Base-by-base conservation (phyloP, 805 yeast species). In the Maudiozyma saulgeensis region DNA sequence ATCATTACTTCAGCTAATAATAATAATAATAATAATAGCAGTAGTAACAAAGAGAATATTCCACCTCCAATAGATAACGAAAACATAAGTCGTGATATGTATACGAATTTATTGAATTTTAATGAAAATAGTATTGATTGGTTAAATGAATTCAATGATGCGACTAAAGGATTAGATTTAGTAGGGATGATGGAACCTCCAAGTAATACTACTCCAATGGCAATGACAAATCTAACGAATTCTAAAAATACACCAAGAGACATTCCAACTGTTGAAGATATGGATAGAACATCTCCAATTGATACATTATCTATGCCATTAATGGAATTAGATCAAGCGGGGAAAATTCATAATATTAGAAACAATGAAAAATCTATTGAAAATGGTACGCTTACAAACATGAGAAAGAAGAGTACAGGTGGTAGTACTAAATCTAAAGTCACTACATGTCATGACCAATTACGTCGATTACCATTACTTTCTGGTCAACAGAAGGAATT, bases 231-330 rank as follows among this genome's bases (percentile, higher is more conserved):
- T 28, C 32, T 28, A 28, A 28, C 32, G 8, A 43, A 45, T 31
- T 26, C 35, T 37, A 40, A 41, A 49, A 15, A 42, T 47, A 37
- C 51, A 18, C 47, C 49, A 37, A 42, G 35, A 8, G 50, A 50
- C 42, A 16, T 44, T 44, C 58, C 50, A 6, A 38, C 46, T 3
- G 45, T 46, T 6, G 59, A 60, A 16, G 67, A 63, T 39, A 51
- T 56, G 19, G 69, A 64, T 43, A 59, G 58, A 26, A 62, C 68
- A 1, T 63, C 67, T 1, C 68, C 68, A 16, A 56, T 62, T 3
- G 66, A 61, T 45, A 61, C 68, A 7, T 50, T 65, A 28, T 65
- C 69, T 1, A 65, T 65, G 67, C 68, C 68, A 3, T 41, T 64
- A 46, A 60, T 63, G 58, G 69, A 65, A 34, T 46, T 65, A 26